Evolutionary conservation across 129 eudicot genomes (phyloP).

Genomic region (Pulicaria dysenterica): DNA sequence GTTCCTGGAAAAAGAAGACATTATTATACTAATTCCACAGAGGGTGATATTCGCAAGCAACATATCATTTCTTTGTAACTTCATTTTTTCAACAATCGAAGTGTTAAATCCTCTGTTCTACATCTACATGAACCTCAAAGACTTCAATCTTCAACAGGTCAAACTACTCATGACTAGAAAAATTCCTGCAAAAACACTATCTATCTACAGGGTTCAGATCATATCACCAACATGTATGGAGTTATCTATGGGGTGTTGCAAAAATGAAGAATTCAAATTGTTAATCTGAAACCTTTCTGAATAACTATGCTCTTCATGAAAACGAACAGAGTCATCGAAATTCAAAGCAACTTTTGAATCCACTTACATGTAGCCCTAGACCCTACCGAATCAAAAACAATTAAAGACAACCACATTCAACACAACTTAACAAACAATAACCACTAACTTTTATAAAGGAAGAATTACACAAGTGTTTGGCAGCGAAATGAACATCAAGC

Average conservation of each 20-base stretch:
- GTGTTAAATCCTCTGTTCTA: constrained; percentile 1
- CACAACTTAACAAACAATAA: background rate
- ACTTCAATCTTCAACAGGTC: background rate
- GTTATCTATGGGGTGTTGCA: background rate
- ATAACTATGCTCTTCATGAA: constrained; percentile 2
- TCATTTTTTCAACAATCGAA: background rate
- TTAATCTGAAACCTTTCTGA: constrained; percentile 13
- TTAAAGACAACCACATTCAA: background rate
- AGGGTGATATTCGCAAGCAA: background rate
- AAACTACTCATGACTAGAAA: background rate
- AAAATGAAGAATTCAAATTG: background rate
- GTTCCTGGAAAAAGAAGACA: background rate
- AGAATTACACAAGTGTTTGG: background rate
- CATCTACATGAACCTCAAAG: background rate
- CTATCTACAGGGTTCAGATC: constrained; percentile 20
- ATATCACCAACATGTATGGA: background rate
- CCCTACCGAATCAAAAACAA: background rate
- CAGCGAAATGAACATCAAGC: background rate
- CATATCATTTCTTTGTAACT: constrained; percentile 14
- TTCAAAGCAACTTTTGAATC: background rate
- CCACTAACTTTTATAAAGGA: background rate
- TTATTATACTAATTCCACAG: background rate
- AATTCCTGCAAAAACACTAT: constrained; percentile 6
- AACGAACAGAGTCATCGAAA: background rate
- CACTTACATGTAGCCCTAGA: background rate